Percentiles rank a stretch among this genome's conserved stretches.
These are phyloP conservation scores for Kazachstania viticola DNA, from an alignment of 805 yeast species.

Conservation along the genomic window DNA sequence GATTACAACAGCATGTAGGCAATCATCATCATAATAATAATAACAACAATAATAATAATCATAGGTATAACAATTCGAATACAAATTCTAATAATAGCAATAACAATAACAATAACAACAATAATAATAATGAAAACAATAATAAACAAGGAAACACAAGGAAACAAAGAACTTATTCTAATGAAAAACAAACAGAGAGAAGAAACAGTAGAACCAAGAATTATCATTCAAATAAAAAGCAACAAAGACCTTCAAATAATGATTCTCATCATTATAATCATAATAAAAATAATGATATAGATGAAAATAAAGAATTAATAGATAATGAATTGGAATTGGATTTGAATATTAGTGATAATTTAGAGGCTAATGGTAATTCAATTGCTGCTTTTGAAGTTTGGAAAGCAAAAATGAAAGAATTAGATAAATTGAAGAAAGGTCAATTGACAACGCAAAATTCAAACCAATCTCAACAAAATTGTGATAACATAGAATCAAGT, in stretches of 20 bases:
- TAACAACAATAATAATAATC: conserved; percentile 6
- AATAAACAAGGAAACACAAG: conserved; percentile 5
- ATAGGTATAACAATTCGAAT: conserved; percentile 6
- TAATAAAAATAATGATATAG: conserved; percentile 6
- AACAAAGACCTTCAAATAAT: conserved; percentile 6
- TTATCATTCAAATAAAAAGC: conserved; percentile 6
- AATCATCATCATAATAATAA: conserved; percentile 6
- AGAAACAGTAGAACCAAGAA: conserved; percentile 13
- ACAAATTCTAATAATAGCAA: conserved; percentile 5
- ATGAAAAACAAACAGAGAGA: conserved; percentile 5
- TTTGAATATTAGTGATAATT: conserved; percentile 9
- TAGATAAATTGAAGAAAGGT: conserved; percentile 28
- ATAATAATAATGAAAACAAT: conserved; percentile 6
- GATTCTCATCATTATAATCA: conserved; percentile 2
- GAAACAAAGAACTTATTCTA: background rate
- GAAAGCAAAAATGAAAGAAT: conserved; percentile 29
- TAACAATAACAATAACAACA: conserved; percentile 6
- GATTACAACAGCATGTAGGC: conserved; percentile 22
- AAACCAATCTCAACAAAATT: background rate
- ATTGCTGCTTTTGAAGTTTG: conserved; percentile 32
- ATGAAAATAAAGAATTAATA: conserved; percentile 6
- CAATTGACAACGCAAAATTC: conserved; percentile 1
- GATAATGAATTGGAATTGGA: conserved; percentile 23
- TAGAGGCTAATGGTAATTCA: conserved; percentile 26
- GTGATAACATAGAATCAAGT: background rate